Conservation (phyloP, 2,329 filamentous ascomycete genomes). For the Diaporthe caulivora region DNA sequence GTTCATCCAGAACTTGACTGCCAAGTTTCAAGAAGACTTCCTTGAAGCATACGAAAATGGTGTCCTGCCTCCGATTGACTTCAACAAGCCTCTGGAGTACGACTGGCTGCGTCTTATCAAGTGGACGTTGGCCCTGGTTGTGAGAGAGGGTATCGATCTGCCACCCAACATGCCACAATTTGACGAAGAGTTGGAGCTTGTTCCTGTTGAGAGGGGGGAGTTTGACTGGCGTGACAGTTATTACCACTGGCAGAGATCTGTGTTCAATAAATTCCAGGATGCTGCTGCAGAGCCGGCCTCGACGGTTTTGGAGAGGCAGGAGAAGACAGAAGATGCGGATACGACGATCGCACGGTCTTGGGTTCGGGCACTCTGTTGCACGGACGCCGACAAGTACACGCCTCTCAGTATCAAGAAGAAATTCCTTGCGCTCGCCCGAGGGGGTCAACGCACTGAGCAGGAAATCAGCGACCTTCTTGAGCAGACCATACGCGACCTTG, state of each 20-base stretch:
- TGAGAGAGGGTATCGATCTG: slow-evolving; percentile 59
- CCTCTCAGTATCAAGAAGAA: slow-evolving; percentile 62
- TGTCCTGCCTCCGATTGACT: slow-evolving; percentile 72
- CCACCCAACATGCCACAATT: slow-evolving; percentile 61
- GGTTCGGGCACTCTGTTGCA: slow-evolving; percentile 70
- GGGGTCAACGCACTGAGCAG: slow-evolving; percentile 46
- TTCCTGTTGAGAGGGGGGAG: slow-evolving; percentile 46
- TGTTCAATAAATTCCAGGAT: slow-evolving; percentile 69
- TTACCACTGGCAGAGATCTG: slow-evolving; percentile 65
- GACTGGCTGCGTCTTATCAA: slow-evolving; percentile 76
- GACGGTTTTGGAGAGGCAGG: slow-evolving; percentile 45
- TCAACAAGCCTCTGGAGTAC: slow-evolving; percentile 71
- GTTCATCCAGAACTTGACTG: slow-evolving; percentile 68
- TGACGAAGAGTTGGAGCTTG: slow-evolving; percentile 50
- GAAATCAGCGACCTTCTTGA: slow-evolving; percentile 60
- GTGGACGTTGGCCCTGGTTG: slow-evolving; percentile 72
- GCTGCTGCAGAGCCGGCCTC: slow-evolving; percentile 62
- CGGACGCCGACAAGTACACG: slow-evolving; percentile 62
- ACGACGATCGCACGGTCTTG: slow-evolving; percentile 64
- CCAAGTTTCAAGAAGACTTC: slow-evolving; percentile 75
- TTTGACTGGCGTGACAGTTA: slow-evolving; percentile 69
- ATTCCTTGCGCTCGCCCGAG: slow-evolving; percentile 61
- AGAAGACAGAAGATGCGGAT: slow-evolving; percentile 40
- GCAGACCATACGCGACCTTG: slow-evolving; percentile 61
- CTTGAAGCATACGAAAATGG: slow-evolving; percentile 74